Evolutionary conservation across 2,329 filamentous ascomycete genomes (phyloP), one percentile per base, ranked within the genome.

Genomic region (Bipolaris oryzae): DNA sequence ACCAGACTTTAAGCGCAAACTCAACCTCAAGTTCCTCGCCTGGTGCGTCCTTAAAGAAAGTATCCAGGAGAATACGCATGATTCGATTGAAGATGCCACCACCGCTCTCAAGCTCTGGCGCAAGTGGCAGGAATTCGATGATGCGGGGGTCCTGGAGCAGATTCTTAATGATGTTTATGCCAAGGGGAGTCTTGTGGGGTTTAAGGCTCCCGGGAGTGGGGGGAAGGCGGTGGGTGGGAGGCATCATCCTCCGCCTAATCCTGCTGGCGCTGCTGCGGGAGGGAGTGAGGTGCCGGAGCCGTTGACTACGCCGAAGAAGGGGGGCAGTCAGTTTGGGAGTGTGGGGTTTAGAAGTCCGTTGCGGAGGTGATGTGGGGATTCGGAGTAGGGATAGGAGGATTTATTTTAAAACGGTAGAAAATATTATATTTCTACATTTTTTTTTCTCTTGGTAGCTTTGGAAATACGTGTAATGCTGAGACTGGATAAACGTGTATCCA

Each of bases 81-180:
- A 99, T 77, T 94, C 89, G 10, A 96, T 99, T 65, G 95, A 98
- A 76, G 95, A 99, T 74, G 93, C 95, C 0, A 85, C 90, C 23
- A 97, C 94, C 38, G 95, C 96, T 0, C 82, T 98, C 38, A 91
- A 92, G 73, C 81, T 99, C 7, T 99, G 86, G 84, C 85, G 89
- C 42, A 97, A 96, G 75, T 97, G 92, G 76, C 84, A 91, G 61
- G 93, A 98, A 77, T 98, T 91, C 69, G 82, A 89, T 50, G 92
- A 96, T 64, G 92, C 91, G 0, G 94, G 93, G 0, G 87, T 96
- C 4, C 79, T 96, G 49, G 88, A 95, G 68, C 81, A 86, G 34
- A 95, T 95, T 80, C 83, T 98, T 45, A 87, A 92, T 71, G 92
- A 96, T 67, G 91, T 98, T 7, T 97, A 96, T 76, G 69, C 81